phyloP scores from a whole-genome alignment of 129 eudicot genomes.

The Daucus carota region DNA sequence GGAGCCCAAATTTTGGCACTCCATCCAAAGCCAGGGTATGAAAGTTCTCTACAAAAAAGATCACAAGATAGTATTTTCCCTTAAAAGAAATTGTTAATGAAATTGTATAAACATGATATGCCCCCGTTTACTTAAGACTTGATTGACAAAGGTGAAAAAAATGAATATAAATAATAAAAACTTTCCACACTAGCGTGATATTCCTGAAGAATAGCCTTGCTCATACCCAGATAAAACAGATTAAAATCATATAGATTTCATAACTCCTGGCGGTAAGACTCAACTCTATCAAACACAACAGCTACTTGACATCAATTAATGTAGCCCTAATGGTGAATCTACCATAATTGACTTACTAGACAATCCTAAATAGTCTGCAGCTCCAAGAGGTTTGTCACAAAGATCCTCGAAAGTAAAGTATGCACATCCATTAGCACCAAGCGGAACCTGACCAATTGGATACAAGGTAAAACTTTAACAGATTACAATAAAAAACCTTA shows the following conservation, averaged over 20 bases:
- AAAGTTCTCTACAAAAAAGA: constrained; percentile 47
- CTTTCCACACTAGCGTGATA: neutral
- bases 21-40: constrained; percentile 89
- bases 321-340: neutral
- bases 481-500: neutral
- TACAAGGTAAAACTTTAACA: neutral
- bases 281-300: neutral
- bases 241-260: neutral
- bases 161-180: neutral
- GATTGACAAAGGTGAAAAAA: neutral
- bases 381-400: constrained; percentile 95
- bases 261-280: neutral
- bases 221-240: neutral
- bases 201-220: neutral
- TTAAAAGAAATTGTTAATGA: neutral
- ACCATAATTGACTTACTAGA: constrained; percentile 54
- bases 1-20: constrained; percentile 76
- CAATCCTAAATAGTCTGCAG: constrained; percentile 95
- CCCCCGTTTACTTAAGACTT: neutral
- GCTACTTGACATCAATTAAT: neutral
- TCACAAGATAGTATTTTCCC: neutral
- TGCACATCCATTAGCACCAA: constrained; percentile 97
- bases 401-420: constrained; percentile 88
- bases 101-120: neutral
- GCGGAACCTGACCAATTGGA: constrained; percentile 43